Percentiles rank a stretch among this genome's conserved stretches.
Conservation (phyloP, 257 asterid species). For the Cinchona pubescens region DNA sequence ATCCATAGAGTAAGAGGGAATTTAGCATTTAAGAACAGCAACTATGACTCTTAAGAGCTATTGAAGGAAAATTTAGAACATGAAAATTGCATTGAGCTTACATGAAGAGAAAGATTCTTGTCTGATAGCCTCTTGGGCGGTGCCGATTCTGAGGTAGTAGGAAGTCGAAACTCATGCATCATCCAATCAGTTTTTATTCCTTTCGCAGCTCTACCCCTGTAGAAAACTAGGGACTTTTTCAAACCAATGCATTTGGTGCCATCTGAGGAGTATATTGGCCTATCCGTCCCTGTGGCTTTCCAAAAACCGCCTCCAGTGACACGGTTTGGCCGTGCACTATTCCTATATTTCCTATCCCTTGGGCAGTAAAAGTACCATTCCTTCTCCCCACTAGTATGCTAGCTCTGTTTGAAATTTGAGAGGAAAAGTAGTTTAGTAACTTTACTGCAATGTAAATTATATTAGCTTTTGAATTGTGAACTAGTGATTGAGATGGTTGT, state of each 20-base stretch:
- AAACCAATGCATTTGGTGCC: constrained; percentile 64
- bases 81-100: constrained; percentile 25
- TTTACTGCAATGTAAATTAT: not conserved
- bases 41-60: not conserved
- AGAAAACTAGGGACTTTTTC: constrained; percentile 70
- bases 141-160: constrained; percentile 34
- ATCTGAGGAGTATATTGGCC: constrained; percentile 70
- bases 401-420: constrained; percentile 31
- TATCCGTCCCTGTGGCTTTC: constrained; percentile 79
- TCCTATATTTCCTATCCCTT: constrained; percentile 66
- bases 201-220: constrained; percentile 76
- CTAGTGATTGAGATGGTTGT: not conserved
- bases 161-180: constrained; percentile 84
- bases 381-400: constrained; percentile 64
- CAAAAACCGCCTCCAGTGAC: constrained; percentile 75
- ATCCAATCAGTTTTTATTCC: constrained; percentile 81
- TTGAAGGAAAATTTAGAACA: not conserved
- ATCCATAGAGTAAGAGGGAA: not conserved
- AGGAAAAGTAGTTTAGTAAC: not conserved
- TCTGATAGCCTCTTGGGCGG: constrained; percentile 41
- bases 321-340: constrained; percentile 68
- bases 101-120: constrained; percentile 49
- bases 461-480: not conserved
- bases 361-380: constrained; percentile 86
- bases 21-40: not conserved